These are phyloP conservation scores for Neospora caninum DNA, from an alignment of 169 alveolate species.

Conservation along the genomic window DNA sequence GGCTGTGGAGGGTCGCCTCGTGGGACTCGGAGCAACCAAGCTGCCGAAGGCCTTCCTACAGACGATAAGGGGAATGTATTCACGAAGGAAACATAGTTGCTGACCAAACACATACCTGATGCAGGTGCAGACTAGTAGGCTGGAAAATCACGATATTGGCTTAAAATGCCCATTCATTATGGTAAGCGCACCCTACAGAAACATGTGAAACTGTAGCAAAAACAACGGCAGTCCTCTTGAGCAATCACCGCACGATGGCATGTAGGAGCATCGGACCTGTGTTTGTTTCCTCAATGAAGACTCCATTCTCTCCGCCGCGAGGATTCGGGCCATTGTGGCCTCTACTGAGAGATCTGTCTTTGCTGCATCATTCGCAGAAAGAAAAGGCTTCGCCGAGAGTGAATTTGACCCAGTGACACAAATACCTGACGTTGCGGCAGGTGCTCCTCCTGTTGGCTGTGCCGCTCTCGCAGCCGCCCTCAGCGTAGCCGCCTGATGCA, in stretches of 20 bases:
- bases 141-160: not conserved
- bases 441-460: not conserved
- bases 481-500: not conserved
- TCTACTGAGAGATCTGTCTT: not conserved
- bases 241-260: too few species aligned
- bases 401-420: not conserved
- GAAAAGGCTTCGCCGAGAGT: not conserved
- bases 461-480: constrained; percentile 2
- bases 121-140: not conserved
- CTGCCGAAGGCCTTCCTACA: not conserved
- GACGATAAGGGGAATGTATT: not conserved
- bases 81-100: not conserved
- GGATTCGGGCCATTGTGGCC: constrained; percentile 15
- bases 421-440: not conserved
- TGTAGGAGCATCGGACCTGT: not conserved
- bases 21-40: not conserved
- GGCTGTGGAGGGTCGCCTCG: not conserved
- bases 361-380: not conserved
- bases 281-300: not conserved
- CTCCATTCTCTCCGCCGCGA: constrained; percentile 3
- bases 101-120: too few species aligned
- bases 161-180: not conserved
- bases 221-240: too few species aligned
- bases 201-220: too few species aligned
- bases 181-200: not conserved